Evolutionary conservation across 148 eudicot genomes (phyloP).

Genomic region (Camellia granthamiana): DNA sequence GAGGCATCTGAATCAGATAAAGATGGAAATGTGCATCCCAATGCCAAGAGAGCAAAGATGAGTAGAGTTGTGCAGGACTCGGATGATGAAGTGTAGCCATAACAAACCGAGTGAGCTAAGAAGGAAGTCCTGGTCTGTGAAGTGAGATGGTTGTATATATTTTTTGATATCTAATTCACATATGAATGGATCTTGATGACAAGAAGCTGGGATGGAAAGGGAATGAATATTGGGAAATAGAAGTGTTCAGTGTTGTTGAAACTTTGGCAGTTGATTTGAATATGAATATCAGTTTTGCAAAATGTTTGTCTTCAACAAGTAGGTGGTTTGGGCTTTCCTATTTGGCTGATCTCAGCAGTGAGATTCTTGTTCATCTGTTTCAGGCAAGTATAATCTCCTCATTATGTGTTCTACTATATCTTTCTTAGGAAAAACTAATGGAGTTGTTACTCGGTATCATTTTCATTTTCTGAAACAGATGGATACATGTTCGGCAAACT

Average conservation of each 20-base stretch:
- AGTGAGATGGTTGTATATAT: neutral
- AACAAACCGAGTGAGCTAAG: neutral
- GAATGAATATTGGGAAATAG: neutral
- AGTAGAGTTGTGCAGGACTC: constrained; percentile 39
- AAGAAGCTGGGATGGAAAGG: neutral
- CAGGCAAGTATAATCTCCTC: no score
- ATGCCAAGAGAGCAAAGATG: constrained; percentile 39
- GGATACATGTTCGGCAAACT: no score
- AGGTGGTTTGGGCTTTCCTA: no score
- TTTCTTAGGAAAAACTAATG: no score
- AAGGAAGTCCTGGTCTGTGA: neutral
- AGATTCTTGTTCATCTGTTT: no score
- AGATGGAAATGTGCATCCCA: constrained; percentile 26
- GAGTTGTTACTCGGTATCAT: no score
- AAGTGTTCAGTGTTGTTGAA: neutral
- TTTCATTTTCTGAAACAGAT: no score
- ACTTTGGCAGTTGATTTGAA: neutral
- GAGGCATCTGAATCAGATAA: constrained; percentile 37
- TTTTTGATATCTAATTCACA: neutral
- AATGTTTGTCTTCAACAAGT: no score
- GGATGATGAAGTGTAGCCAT: constrained; percentile 28
- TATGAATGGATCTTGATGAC: neutral
- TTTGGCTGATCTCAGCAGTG: no score
- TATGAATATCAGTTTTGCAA: neutral
- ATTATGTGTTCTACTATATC: no score